Percentiles rank a stretch among this genome's conserved stretches.
Evolutionary conservation across 352 stramenopile genomes (phyloP).

Genomic region (Pythium phragmiticola): DNA sequence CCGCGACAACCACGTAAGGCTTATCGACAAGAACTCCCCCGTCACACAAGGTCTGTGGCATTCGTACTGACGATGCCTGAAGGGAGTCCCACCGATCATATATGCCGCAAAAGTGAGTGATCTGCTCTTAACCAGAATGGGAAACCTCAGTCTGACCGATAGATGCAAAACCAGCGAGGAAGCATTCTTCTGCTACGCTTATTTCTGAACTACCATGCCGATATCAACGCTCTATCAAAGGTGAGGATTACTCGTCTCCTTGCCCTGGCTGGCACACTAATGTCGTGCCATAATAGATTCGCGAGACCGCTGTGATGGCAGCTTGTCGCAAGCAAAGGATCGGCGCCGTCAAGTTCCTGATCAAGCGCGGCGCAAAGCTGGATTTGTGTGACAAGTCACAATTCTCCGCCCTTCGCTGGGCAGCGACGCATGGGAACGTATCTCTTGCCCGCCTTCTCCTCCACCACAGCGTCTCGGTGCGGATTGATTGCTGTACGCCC

Average conservation of each 20-base stretch:
- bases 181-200: conserved; percentile 47
- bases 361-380: conserved; percentile 37
- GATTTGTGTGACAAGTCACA: conserved; percentile 44
- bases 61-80: not conserved
- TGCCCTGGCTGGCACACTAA: not conserved
- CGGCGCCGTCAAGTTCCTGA: conserved; percentile 35
- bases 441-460: conserved; percentile 41
- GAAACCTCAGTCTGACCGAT: not conserved
- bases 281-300: conserved; percentile 27
- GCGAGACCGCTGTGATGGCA: conserved; percentile 49
- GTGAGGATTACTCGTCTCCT: conserved; percentile 16
- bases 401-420: conserved; percentile 56
- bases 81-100: conserved; percentile 56
- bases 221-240: conserved; percentile 52
- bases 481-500: conserved; percentile 40
- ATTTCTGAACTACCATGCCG: conserved; percentile 53
- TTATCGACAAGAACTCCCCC: too few species aligned
- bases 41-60: not conserved
- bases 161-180: conserved; percentile 29
- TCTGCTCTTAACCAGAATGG: not conserved
- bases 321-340: conserved; percentile 51
- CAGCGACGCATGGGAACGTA: conserved; percentile 34
- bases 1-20: conserved; percentile 41
- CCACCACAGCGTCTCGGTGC: conserved; percentile 41
- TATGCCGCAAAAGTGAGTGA: conserved; percentile 51